phyloP scores from a whole-genome alignment of 2,329 filamentous ascomycete genomes.

The Alternaria sp. region DNA sequence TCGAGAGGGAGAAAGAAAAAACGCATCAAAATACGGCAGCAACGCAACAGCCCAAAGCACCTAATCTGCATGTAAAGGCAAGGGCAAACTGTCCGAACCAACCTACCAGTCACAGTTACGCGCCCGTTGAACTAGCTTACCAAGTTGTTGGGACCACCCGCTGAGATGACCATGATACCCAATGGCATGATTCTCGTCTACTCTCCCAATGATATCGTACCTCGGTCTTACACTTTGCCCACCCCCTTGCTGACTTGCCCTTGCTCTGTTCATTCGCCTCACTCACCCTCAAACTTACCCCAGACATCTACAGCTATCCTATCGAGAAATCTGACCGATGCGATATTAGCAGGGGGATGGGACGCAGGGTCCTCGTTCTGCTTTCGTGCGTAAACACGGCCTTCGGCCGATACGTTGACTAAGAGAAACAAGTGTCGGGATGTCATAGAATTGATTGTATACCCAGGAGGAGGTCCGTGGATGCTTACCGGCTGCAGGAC shows the following conservation, averaged over 20 bases:
- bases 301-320: background rate
- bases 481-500: background rate
- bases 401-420: background rate
- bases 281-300: background rate
- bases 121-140: conserved; percentile 1
- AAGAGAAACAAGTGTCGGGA: background rate
- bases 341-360: background rate
- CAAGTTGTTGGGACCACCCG: background rate
- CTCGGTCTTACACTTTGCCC: background rate
- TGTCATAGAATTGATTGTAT: background rate
- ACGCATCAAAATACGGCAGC: background rate
- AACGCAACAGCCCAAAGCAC: background rate
- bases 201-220: background rate
- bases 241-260: background rate
- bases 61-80: background rate
- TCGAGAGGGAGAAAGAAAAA: background rate
- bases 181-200: background rate
- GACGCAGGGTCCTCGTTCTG: background rate
- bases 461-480: background rate
- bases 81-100: background rate
- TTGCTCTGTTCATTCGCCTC: background rate
- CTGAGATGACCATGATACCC: background rate
- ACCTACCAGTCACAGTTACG: background rate
- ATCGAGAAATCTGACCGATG: background rate
- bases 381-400: background rate